A percentile compares a stretch with the other conserved stretches of the same genome.
These are phyloP conservation scores for Podospora sp. DNA, from an alignment of 495 filamentous ascomycete species.

Conservation along the genomic window DNA sequence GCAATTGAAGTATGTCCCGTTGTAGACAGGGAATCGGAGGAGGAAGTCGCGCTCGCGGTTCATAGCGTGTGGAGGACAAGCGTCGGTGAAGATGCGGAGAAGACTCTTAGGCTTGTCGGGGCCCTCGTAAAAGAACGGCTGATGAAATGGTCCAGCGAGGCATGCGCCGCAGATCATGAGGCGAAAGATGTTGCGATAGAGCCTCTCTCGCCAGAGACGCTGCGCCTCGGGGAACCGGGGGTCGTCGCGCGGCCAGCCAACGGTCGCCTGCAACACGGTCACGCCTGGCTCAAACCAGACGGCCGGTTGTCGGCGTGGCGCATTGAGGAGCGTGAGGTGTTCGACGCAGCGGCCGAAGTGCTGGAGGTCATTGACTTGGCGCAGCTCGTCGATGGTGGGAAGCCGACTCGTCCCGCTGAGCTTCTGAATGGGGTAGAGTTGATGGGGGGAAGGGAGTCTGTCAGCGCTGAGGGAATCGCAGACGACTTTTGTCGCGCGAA, in stretches of 20 bases:
- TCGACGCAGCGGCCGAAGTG: conserved; percentile 13
- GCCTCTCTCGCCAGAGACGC: conserved; percentile 7
- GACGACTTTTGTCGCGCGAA: conserved; percentile 4
- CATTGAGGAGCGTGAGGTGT: conserved; percentile 1
- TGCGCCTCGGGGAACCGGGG: not conserved
- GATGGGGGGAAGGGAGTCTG: not conserved
- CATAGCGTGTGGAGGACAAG: not conserved
- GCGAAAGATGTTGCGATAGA: conserved; percentile 7
- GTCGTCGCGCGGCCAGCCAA: conserved; percentile 11
- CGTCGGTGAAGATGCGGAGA: not conserved
- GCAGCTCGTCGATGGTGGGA: not conserved
- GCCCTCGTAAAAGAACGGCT: conserved; percentile 2
- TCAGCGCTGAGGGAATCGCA: not conserved
- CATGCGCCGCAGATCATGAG: conserved; percentile 1
- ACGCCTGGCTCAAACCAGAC: not conserved
- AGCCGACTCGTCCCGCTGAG: not conserved
- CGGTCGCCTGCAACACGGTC: not conserved
- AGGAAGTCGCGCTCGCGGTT: not conserved
- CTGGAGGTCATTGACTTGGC: not conserved
- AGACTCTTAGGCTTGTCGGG: not conserved
- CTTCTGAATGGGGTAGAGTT: not conserved
- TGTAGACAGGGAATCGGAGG: not conserved
- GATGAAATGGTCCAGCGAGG: not conserved
- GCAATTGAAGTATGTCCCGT: not conserved
- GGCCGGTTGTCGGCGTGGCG: not conserved